Base-by-base conservation (phyloP, 768 basidiomycete genomes). In the Erythrobasidium yunnanense region DNA sequence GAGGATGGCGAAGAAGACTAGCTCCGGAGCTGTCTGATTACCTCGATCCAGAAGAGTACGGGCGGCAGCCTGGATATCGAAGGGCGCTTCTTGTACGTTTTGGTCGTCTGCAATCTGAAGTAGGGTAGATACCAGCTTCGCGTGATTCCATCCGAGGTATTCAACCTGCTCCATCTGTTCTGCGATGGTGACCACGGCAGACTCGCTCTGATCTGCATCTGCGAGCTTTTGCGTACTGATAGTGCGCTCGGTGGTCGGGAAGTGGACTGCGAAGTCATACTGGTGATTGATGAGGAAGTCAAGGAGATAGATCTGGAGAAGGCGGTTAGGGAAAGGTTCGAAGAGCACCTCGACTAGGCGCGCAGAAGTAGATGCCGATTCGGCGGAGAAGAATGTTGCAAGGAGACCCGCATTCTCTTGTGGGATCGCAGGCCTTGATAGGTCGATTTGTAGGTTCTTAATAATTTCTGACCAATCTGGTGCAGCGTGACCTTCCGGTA, bases 31-130 rank as follows among this genome's bases (percentile, higher is more conserved):
- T 70, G 90, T 87, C 77, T 89, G 89, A 55, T 90, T 84, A 0
- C 89, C 93, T 73, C 90, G 88, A 74, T 96, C 92, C 58, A 97
- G 76, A 84, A 95, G 87, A 70, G 81, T 27, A 92, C 90, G 70
- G 84, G 85, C 65, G 78, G 81, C 25, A 84, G 82, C 38, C n/a
- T 42, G 11, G 38, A 42, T 42, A n/a, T 42, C n/a, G 27, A 90
- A 83, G 55, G 68, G 65, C 1, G 50, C 25, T 2, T 42, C 54
- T 23, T 91, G 88, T 17, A n/a, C n/a, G n/a, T 47, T 55, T 27
- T 89, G 86, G 1, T 84, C 83, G 66, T 85, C 84, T 1, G 87
- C 85, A 56, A 86, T 80, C 65, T 83, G 81, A n/a, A 93, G 85
- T 1, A 96, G 79, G 29, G 90, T 85, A 75, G 90, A 85, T 71